phyloP scores from a whole-genome alignment of 2,329 filamentous ascomycete genomes.

The Rutstroemia sp. region DNA sequence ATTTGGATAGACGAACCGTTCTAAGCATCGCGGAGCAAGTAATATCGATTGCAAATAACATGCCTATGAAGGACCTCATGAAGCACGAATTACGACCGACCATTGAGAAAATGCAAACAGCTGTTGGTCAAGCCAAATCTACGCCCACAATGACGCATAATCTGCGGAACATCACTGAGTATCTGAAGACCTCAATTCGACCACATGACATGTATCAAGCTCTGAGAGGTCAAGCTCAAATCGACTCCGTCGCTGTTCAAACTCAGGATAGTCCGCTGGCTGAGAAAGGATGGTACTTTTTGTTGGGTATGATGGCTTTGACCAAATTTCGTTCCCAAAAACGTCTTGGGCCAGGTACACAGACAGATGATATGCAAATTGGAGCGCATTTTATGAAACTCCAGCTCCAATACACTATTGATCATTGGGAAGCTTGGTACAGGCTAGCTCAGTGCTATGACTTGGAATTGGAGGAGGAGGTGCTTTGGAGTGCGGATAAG shows the following conservation, averaged over 20 bases:
- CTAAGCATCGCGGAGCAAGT: conserved; percentile 78
- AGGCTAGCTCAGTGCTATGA: conserved; percentile 35
- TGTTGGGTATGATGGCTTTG: conserved; percentile 81
- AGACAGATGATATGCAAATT: conserved; percentile 32
- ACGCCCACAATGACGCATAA: conserved; percentile 82
- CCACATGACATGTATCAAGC: conserved; percentile 73
- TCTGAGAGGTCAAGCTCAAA: conserved; percentile 68
- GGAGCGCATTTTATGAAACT: conserved; percentile 32
- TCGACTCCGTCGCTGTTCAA: conserved; percentile 64
- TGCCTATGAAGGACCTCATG: conserved; percentile 83
- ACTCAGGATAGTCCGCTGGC: conserved; percentile 65
- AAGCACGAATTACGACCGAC: conserved; percentile 86
- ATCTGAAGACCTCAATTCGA: conserved; percentile 76
- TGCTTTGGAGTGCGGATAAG: conserved; percentile 35
- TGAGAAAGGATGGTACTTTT: conserved; percentile 82
- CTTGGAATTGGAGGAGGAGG: conserved; percentile 33
- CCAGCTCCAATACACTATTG: conserved; percentile 30
- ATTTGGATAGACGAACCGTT: conserved; percentile 72
- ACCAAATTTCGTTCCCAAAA: conserved; percentile 59
- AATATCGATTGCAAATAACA: conserved; percentile 69
- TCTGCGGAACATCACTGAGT: conserved; percentile 71
- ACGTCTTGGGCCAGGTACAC: conserved; percentile 29
- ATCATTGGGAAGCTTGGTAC: conserved; percentile 37
- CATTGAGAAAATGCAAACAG: conserved; percentile 88
- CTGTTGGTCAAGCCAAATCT: conserved; percentile 71